phyloP scores from a whole-genome alignment of 2,329 filamentous ascomycete species.

The Teratosphaeria epicoccoides region DNA sequence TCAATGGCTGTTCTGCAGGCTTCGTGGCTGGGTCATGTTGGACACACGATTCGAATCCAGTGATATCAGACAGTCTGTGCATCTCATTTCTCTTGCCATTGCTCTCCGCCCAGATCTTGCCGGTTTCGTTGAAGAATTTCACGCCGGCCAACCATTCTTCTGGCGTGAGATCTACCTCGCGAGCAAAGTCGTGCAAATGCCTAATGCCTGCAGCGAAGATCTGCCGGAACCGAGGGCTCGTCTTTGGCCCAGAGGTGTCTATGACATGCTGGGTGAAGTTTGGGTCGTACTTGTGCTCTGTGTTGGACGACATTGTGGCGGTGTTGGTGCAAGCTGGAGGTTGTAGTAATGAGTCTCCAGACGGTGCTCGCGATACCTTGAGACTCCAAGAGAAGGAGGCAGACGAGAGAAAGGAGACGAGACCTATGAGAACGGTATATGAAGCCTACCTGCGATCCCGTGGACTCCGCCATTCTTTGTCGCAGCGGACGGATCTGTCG shows the following conservation, averaged over 20 bases:
- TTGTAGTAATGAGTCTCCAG: background rate
- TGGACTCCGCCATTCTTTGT: background rate
- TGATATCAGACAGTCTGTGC: conserved; percentile 60
- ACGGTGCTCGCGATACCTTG: background rate
- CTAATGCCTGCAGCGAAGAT: conserved; percentile 55
- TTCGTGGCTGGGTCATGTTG: background rate
- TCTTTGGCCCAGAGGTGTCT: conserved; percentile 61
- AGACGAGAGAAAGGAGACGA: background rate
- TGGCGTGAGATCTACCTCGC: conserved; percentile 64
- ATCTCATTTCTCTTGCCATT: conserved; percentile 62
- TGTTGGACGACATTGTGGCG: conserved; percentile 1
- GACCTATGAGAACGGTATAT: background rate
- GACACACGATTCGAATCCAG: conserved; percentile 61
- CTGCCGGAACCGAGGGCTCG: conserved; percentile 51
- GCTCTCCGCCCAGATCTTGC: conserved; percentile 48
- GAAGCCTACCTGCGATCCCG: background rate
- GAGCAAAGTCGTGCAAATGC: conserved; percentile 68
- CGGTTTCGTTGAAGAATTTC: conserved; percentile 63
- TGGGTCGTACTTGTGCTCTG: conserved; percentile 52
- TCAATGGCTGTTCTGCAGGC: background rate
- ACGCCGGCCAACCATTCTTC: conserved; percentile 71
- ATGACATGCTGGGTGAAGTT: conserved; percentile 66
- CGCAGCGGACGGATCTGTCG: background rate
- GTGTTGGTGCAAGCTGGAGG: background rate
- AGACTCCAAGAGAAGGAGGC: background rate